Base-by-base conservation (phyloP, 1,284 basidiomycete species). In the Sutorius eximius region DNA sequence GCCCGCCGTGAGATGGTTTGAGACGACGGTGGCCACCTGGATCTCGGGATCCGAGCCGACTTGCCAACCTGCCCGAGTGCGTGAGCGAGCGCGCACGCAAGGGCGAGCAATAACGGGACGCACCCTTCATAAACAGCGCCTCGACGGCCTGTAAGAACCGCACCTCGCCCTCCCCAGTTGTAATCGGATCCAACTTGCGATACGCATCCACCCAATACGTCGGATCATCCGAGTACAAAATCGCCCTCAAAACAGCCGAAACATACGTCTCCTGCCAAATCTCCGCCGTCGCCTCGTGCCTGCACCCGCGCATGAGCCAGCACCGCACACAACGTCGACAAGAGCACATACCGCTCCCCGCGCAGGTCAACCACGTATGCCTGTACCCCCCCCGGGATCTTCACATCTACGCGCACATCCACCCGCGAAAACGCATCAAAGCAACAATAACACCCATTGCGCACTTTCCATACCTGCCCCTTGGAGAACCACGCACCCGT, bases 401-500 rank as follows among this genome's bases (percentile, higher is more conserved):
- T 96, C 55, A 98, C 97, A 61, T 99, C 96, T 8, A 99, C 95
- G 41, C 96, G 85, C 24, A 99, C 87, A 67, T 99, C 97, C 37
- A 99, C 92, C 20, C 97, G 80, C 40, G 95, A 96, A 71, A 99
- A 99, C 15, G 97, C 97, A 71, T 99, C 97, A 78, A 98, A 99
- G 73, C 95, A 97, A 73, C 96, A 99, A 71, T 94, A 99, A 47
- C 90, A 95, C 6, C 97, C 97, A 64, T 89, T 91, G 60, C 89
- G 83, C 37, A 99, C 91, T 73, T 95, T 96, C 90, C 93, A 98
- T n/a, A 83, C 78, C 3, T 85, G 76, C 8, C 85, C 83, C 66
- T 93, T 92, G 30, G 91, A 87, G 71, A 98, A 97, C 95, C 97
- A 99, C 10, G 92, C 89, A 15, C 87, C 83, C 52, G 83, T 87